Evolutionary conservation across 78 protist genomes (phyloP), one percentile per base, ranked within the genome.

Genomic region (Trichosphaerium sp.): DNA sequence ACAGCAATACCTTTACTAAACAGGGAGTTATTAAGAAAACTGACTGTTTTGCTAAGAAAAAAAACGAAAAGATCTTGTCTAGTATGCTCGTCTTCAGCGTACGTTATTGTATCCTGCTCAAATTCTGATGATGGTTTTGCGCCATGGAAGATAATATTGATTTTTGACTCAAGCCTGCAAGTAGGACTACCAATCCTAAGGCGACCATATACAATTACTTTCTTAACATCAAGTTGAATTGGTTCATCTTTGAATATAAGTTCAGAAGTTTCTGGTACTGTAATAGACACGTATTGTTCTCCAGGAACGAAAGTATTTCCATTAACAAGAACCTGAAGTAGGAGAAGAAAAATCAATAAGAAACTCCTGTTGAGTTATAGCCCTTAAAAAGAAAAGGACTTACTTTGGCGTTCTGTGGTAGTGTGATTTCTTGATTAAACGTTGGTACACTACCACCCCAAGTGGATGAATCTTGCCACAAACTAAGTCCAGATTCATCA

Each of bases 1-100:
- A 66, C 82, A n/a, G 69, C 82, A 43, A 75, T 75, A 65, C 82
- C 82, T 31, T 75, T 75, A 29, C 55, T 54, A 23, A 74, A 74
- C 26, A 41, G 25, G 12, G n/a, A n/a, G n/a, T n/a, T n/a, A n/a
- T n/a, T n/a, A n/a, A n/a, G n/a, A n/a, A n/a, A n/a, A n/a, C n/a
- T n/a, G n/a, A n/a, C n/a, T n/a, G n/a, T n/a, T n/a, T n/a, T n/a
- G n/a, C n/a, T n/a, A n/a, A n/a, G n/a, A n/a, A n/a, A n/a, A n/a
- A n/a, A n/a, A n/a, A n/a, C n/a, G n/a, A n/a, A n/a, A n/a, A n/a
- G n/a, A n/a, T n/a, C n/a, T n/a, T n/a, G n/a, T n/a, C n/a, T n/a
- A n/a, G n/a, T n/a, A n/a, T n/a, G n/a, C n/a, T n/a, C n/a, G n/a
- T n/a, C n/a, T n/a, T n/a, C n/a, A n/a, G n/a, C n/a, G n/a, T n/a